Percentiles rank a stretch among this genome's conserved stretches.
Conservation (phyloP, 805 yeast species). For the Lipomyces mesembrius region DNA sequence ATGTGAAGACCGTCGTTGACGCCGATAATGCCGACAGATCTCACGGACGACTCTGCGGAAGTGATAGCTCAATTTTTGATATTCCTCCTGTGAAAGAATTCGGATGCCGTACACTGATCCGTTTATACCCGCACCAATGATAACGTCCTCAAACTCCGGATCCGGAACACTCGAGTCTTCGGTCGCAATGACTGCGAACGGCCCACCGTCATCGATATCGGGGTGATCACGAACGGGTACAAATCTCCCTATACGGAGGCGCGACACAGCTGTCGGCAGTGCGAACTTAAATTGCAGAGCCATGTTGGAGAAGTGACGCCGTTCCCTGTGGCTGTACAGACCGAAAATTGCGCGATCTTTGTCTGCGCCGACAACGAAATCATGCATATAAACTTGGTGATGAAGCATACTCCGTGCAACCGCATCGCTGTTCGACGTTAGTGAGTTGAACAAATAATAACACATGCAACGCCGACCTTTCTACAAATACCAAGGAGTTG, state of each 20-base stretch:
- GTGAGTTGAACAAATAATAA: background rate
- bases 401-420: conserved; percentile 29
- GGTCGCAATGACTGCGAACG: background rate
- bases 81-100: conserved; percentile 23
- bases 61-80: conserved; percentile 8
- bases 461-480: conserved; percentile 15
- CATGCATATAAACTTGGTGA: conserved; percentile 5
- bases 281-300: conserved; percentile 15
- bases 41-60: conserved; percentile 6
- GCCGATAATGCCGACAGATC: conserved; percentile 10
- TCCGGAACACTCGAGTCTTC: background rate
- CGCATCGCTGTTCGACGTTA: conserved; percentile 22
- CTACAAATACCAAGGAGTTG: conserved; percentile 14
- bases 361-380: conserved; percentile 27
- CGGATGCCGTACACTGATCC: conserved; percentile 31
- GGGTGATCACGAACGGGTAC: conserved; percentile 13
- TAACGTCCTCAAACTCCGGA: conserved; percentile 17
- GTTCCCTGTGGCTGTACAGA: conserved; percentile 17
- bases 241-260: conserved; percentile 23
- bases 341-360: conserved; percentile 29
- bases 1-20: background rate
- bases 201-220: background rate
- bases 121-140: conserved; percentile 30
- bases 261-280: conserved; percentile 29
- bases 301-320: conserved; percentile 20